Percentiles rank a stretch among this genome's conserved stretches.
These are phyloP conservation scores for Raddia distichophylla DNA, from an alignment of 176 grass and related monocot genomes.

Conservation along the genomic window DNA sequence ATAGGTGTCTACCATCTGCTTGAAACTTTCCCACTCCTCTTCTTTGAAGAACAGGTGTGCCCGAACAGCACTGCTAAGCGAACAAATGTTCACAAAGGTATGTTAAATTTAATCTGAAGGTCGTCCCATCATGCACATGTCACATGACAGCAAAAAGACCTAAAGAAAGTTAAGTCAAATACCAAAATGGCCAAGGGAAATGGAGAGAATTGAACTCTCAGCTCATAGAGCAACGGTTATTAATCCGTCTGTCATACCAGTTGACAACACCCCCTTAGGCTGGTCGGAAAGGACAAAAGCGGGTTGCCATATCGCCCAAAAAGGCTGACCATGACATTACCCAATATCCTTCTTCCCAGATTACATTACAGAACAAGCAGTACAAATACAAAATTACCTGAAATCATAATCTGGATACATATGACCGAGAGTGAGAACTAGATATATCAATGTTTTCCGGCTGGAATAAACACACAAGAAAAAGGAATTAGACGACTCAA, in stretches of 20 bases:
- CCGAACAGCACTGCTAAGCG: conserved; percentile 77
- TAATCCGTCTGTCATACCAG: conserved; percentile 96
- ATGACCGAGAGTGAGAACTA: conserved; percentile 83
- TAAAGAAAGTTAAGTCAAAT: conserved; percentile 41
- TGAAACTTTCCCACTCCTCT: conserved; percentile 92
- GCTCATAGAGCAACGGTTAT: conserved; percentile 93
- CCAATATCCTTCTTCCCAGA: conserved; percentile 92
- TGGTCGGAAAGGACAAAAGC: conserved; percentile 67
- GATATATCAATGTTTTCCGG: conserved; percentile 94
- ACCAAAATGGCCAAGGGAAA: conserved; percentile 66
- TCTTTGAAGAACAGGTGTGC: conserved; percentile 95
- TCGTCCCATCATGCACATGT: conserved; percentile 43
- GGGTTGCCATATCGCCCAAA: conserved; percentile 78
- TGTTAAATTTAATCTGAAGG: conserved; percentile 68
- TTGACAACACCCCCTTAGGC: conserved; percentile 96
- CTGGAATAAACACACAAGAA: conserved; percentile 47
- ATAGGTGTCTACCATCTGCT: conserved; percentile 73
- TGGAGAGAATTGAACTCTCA: conserved; percentile 99
- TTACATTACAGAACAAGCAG: conserved; percentile 35
- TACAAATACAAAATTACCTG: conserved; percentile 74
- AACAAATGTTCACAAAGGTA: conserved; percentile 55
- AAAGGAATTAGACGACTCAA: conserved; percentile 18
- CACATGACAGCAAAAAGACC: conserved; percentile 43
- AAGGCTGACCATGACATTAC: conserved; percentile 98
- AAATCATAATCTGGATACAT: conserved; percentile 99